These are phyloP conservation scores for Eimeria falciformis DNA, from an alignment of 169 alveolate genomes.

Conservation along the genomic window DNA sequence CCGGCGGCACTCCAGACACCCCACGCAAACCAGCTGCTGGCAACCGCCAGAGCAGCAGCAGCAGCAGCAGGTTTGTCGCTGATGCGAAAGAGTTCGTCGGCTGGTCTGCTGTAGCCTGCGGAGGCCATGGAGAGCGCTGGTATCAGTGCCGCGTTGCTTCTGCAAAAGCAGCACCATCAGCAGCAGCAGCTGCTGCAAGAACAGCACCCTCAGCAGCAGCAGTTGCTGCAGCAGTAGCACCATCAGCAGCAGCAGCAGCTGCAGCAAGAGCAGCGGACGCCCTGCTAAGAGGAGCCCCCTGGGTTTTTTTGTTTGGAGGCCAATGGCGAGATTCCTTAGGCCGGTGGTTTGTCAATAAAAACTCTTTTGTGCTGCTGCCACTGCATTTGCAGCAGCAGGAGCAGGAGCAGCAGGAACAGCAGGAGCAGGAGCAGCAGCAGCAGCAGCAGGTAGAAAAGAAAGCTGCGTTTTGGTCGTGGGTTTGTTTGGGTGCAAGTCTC, in stretches of 20 bases:
- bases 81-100: constrained; percentile 60
- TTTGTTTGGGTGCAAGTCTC: not conserved
- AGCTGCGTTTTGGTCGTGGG: not conserved
- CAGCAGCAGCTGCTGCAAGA: no score
- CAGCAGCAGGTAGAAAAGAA: not conserved
- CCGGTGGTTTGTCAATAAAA: constrained; percentile 14
- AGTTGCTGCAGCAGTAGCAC: constrained; percentile 38
- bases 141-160: no score
- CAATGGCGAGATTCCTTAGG: constrained; percentile 34
- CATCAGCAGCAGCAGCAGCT: not conserved
- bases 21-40: not conserved
- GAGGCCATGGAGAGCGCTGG: constrained; percentile 7
- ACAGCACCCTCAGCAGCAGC: constrained; percentile 15
- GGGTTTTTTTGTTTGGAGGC: constrained; percentile 31
- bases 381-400: not conserved
- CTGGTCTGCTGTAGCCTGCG: constrained; percentile 57
- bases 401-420: not conserved
- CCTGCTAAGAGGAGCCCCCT: constrained; percentile 9
- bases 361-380: constrained; percentile 28
- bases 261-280: not conserved
- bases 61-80: not conserved
- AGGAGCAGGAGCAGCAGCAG: not conserved
- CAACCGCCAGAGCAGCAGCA: constrained; percentile 46
- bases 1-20: constrained; percentile 12
- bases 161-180: no score